Evolutionary conservation across 2,329 filamentous ascomycete genomes (phyloP).

Genomic region (Raffaelea albimanens): DNA sequence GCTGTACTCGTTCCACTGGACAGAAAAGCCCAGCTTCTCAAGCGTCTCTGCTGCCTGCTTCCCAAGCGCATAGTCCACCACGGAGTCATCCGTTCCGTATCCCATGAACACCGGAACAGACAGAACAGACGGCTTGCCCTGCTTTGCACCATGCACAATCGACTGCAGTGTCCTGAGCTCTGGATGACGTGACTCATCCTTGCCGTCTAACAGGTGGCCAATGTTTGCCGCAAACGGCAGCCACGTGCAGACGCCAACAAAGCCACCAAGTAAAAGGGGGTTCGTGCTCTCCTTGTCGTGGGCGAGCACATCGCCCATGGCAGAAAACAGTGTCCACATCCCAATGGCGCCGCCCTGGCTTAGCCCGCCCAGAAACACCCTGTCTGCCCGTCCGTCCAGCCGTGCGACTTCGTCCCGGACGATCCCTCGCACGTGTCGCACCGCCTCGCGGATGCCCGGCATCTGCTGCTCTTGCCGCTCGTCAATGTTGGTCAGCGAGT

Average conservation of each 20-base stretch:
- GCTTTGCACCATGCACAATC: not conserved
- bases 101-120: not conserved
- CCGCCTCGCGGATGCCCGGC: constrained; percentile 27
- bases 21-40: not conserved
- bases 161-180: not conserved
- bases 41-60: not conserved
- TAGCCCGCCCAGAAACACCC: constrained; percentile 33
- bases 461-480: constrained; percentile 29
- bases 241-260: not conserved
- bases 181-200: not conserved
- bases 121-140: not conserved
- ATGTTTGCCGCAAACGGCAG: not conserved
- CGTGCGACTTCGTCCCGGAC: constrained; percentile 20
- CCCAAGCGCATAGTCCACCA: no score
- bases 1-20: not conserved
- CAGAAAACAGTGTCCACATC: not conserved
- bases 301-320: not conserved
- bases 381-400: not conserved
- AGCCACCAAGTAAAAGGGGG: not conserved
- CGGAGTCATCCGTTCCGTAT: not conserved
- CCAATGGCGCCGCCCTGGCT: constrained; percentile 30
- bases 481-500: constrained; percentile 23
- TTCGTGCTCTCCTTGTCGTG: not conserved
- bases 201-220: not conserved
- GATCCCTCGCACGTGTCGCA: constrained; percentile 21